Evolutionary conservation across 441 rosid species (phyloP).

Genomic region (Viola pubescens): DNA sequence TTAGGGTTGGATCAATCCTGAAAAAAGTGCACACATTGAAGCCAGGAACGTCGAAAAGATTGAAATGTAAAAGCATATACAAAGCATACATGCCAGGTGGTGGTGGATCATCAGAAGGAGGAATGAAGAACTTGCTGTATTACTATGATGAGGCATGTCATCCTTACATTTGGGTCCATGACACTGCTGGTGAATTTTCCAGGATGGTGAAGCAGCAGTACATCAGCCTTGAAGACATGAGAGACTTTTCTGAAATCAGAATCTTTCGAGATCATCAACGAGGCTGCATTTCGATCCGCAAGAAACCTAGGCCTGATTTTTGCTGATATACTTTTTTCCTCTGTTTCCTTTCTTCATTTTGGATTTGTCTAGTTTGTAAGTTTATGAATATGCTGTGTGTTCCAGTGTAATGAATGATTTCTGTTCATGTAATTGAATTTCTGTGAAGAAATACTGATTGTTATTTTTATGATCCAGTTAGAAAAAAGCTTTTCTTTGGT

Average conservation of each 20-base stretch:
- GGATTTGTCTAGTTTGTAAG: not conserved
- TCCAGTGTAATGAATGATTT: not conserved
- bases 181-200: conserved; percentile 54
- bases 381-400: not conserved
- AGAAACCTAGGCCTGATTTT: conserved; percentile 64
- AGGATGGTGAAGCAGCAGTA: conserved; percentile 91
- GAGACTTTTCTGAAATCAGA: conserved; percentile 75
- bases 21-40: conserved; percentile 73
- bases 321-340: conserved; percentile 33
- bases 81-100: conserved; percentile 53
- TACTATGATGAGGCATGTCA: conserved; percentile 68
- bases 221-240: conserved; percentile 70
- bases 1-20: conserved; percentile 74
- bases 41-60: conserved; percentile 74
- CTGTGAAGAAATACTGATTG: not conserved
- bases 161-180: conserved; percentile 85
- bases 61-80: conserved; percentile 67
- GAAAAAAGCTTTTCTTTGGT: too few relatives aligned
- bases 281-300: conserved; percentile 65
- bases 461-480: not conserved
- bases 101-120: conserved; percentile 3
- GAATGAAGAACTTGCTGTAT: conserved; percentile 56
- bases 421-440: not conserved
- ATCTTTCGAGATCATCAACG: conserved; percentile 56
- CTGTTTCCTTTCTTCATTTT: not conserved